Evolutionary conservation across 805 yeast genomes (phyloP).

Genomic region (Saccharomycopsis schoenii): DNA sequence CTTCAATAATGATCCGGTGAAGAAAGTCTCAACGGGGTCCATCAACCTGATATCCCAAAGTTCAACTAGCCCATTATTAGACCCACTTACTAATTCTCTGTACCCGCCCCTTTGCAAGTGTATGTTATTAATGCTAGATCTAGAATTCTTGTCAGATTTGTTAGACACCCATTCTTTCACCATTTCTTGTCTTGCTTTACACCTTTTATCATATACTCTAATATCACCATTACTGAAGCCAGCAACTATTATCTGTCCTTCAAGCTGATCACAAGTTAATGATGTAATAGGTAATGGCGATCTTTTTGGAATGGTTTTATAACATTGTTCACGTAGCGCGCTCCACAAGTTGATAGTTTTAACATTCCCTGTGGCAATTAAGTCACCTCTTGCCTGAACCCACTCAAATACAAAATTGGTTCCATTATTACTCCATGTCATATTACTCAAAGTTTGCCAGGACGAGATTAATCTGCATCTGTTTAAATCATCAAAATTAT

Average conservation of each 20-base stretch:
- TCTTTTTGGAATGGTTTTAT: constrained; percentile 82
- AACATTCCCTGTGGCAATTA: constrained; percentile 90
- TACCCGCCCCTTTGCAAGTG: constrained; percentile 97
- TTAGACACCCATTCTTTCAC: constrained; percentile 66
- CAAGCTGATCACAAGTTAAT: constrained; percentile 87
- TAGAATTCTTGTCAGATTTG: constrained; percentile 25
- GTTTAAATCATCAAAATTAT: constrained; percentile 52
- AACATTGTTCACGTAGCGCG: constrained; percentile 84
- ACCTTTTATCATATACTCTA: constrained; percentile 82
- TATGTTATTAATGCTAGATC: constrained; percentile 58
- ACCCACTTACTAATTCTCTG: constrained; percentile 79
- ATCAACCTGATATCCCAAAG: constrained; percentile 83
- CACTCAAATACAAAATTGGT: constrained; percentile 85
- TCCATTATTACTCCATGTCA: constrained; percentile 68
- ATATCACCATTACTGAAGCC: constrained; percentile 78
- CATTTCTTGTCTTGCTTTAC: constrained; percentile 79
- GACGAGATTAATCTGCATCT: constrained; percentile 62
- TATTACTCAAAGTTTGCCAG: constrained; percentile 89
- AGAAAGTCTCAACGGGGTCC: constrained; percentile 60
- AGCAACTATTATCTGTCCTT: constrained; percentile 64
- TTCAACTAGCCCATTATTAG: constrained; percentile 71
- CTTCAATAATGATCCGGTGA: constrained; percentile 46
- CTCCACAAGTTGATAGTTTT: constrained; percentile 91
- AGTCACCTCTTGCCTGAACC: constrained; percentile 92
- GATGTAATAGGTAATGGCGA: constrained; percentile 83